phyloP scores from a whole-genome alignment of 352 stramenopile species.

The Pythium plurisporium region DNA sequence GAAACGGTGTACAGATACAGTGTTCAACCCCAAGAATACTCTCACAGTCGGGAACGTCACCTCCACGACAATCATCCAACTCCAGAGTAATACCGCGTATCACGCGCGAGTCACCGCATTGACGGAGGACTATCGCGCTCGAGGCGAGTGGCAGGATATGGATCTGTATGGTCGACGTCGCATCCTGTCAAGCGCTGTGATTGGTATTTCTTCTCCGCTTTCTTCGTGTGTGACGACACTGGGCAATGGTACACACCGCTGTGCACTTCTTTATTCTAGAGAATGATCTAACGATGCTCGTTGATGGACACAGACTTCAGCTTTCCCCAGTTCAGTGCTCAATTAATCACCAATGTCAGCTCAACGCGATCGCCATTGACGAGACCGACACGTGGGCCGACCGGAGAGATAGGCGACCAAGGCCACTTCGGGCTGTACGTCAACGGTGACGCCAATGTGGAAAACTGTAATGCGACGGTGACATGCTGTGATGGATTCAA shows the following conservation, averaged over 20 bases:
- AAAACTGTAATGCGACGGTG: conserved; percentile 88
- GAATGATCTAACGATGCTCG: not conserved
- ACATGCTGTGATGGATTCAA: conserved; percentile 84
- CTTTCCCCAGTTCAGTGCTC: conserved; percentile 75
- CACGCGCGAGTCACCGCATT: conserved; percentile 75
- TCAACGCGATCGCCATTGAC: conserved; percentile 29
- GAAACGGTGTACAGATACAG: conserved; percentile 32
- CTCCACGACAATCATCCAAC: conserved; percentile 80
- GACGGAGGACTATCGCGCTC: conserved; percentile 59
- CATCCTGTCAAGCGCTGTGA: conserved; percentile 42
- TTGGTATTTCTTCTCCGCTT: conserved; percentile 38
- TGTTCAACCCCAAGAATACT: conserved; percentile 25
- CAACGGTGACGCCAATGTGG: conserved; percentile 83
- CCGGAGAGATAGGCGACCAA: conserved; percentile 82
- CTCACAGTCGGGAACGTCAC: conserved; percentile 88
- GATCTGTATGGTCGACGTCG: conserved; percentile 84
- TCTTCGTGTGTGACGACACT: conserved; percentile 55
- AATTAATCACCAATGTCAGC: conserved; percentile 71
- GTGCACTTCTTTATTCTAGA: not conserved
- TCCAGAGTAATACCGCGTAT: conserved; percentile 60
- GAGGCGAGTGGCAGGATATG: conserved; percentile 47
- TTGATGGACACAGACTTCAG: conserved; percentile 50
- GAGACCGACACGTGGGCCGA: conserved; percentile 64
- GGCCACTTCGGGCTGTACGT: conserved; percentile 88
- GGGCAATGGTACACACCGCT: conserved; percentile 25